Percentiles rank a stretch among this genome's conserved stretches.
These are phyloP conservation scores for Boletus subparvulus DNA, from an alignment of 768 basidiomycete species.

Conservation along the genomic window DNA sequence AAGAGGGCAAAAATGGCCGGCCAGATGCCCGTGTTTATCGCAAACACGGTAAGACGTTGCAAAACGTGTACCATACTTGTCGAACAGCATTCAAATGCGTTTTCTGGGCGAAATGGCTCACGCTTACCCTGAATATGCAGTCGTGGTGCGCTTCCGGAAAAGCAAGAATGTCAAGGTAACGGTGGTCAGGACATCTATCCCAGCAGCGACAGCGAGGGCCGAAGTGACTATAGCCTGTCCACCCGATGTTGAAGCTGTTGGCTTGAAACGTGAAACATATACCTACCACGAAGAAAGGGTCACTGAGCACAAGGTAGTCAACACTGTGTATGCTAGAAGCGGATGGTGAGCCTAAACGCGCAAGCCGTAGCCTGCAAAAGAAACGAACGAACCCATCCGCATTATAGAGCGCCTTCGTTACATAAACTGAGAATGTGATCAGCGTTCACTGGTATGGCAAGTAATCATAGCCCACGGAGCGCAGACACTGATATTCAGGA, in stretches of 20 bases:
- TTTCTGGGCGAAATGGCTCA: neutral
- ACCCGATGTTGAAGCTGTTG: neutral
- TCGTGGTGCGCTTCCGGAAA: neutral
- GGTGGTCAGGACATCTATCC: slow-evolving; percentile 1
- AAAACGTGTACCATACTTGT: slow-evolving; percentile 8
- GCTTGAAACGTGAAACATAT: neutral
- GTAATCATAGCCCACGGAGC: neutral
- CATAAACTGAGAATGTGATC: slow-evolving; percentile 5
- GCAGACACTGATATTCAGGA: neutral
- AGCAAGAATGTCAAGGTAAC: slow-evolving; percentile 7
- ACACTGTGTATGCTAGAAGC: neutral
- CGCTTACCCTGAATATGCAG: neutral
- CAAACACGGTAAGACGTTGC: slow-evolving; percentile 8
- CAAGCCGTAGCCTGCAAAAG: neutral
- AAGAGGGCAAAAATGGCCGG: slow-evolving; percentile 52
- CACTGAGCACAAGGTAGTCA: rapidly evolving
- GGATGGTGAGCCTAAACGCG: neutral
- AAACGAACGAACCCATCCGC: slow-evolving; percentile 8
- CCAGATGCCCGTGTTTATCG: slow-evolving; percentile 37
- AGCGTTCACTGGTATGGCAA: neutral
- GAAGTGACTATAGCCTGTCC: neutral
- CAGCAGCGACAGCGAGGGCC: neutral
- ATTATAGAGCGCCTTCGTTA: neutral
- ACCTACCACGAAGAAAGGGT: neutral
- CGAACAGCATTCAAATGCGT: neutral